A percentile compares a stretch with the other conserved stretches of the same genome.
Evolutionary conservation across 2,329 filamentous ascomycete species (phyloP).

Genomic region (Aspergillus pseudoviridinutans): DNA sequence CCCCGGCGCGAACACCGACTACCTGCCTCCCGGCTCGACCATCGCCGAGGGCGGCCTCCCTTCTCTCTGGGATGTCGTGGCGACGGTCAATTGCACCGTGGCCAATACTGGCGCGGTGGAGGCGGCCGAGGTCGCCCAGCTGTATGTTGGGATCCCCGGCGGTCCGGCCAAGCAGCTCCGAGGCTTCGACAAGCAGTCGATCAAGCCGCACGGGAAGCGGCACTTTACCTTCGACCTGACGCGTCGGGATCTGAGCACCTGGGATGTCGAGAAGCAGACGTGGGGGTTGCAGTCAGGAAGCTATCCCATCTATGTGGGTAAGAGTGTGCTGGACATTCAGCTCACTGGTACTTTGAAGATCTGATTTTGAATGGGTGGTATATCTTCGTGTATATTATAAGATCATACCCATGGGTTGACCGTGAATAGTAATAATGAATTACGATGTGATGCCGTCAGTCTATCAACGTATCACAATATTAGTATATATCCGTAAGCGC

Average conservation of each 20-base stretch:
- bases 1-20: conserved; percentile 35
- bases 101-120: conserved; percentile 47
- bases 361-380: background rate
- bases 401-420: no score
- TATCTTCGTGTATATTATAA: background rate
- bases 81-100: conserved; percentile 44
- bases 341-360: background rate
- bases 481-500: background rate
- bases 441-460: background rate
- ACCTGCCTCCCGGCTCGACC: conserved; percentile 34
- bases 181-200: conserved; percentile 49
- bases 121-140: conserved; percentile 52
- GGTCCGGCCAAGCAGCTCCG: conserved; percentile 38
- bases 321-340: background rate
- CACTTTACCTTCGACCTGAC: conserved; percentile 45
- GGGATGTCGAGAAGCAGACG: conserved; percentile 29
- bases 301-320: background rate
- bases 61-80: background rate
- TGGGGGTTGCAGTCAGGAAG: conserved; percentile 18
- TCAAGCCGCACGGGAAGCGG: conserved; percentile 39
- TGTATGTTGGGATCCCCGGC: conserved; percentile 51
- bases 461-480: no score
- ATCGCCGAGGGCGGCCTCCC: background rate
- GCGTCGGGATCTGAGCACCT: conserved; percentile 33
- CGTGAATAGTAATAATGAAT: background rate